Percentiles rank a stretch among this genome's conserved stretches.
Conservation (phyloP, 352 stramenopile species). For the Halophytophthora batemanensis region DNA sequence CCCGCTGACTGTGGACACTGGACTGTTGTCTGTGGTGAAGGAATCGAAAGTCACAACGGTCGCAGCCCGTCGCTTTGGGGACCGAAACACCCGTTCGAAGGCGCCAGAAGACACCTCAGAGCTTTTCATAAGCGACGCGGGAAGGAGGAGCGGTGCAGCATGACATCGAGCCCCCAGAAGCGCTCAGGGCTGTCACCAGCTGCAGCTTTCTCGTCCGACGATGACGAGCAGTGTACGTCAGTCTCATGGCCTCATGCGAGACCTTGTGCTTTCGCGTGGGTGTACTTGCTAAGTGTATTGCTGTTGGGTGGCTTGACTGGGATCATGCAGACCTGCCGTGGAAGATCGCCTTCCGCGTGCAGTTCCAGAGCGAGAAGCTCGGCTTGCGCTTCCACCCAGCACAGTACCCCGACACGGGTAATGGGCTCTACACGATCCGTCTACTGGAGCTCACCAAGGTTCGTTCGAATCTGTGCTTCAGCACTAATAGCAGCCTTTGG, state of each 20-base stretch:
- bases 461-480: not conserved
- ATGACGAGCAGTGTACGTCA: constrained; percentile 47
- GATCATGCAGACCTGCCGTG: constrained; percentile 52
- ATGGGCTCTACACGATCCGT: constrained; percentile 81
- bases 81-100: too few species aligned
- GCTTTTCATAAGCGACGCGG: too few species aligned
- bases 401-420: constrained; percentile 78
- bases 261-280: not conserved
- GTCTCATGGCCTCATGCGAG: not conserved
- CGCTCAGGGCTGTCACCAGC: constrained; percentile 23
- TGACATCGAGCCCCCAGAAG: constrained; percentile 7
- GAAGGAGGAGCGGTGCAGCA: not conserved
- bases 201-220: constrained; percentile 38
- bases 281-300: not conserved
- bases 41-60: not conserved
- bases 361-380: constrained; percentile 79
- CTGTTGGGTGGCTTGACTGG: not conserved
- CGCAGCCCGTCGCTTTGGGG: too few species aligned
- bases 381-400: constrained; percentile 75
- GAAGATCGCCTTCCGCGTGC: constrained; percentile 82
- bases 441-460: constrained; percentile 73
- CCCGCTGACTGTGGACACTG: too few species aligned
- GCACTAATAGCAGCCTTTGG: not conserved
- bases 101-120: too few species aligned
- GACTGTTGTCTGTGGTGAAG: not conserved